Evolutionary conservation across 2,329 filamentous ascomycete genomes (phyloP).

Genomic region (Botrytis deweyae): DNA sequence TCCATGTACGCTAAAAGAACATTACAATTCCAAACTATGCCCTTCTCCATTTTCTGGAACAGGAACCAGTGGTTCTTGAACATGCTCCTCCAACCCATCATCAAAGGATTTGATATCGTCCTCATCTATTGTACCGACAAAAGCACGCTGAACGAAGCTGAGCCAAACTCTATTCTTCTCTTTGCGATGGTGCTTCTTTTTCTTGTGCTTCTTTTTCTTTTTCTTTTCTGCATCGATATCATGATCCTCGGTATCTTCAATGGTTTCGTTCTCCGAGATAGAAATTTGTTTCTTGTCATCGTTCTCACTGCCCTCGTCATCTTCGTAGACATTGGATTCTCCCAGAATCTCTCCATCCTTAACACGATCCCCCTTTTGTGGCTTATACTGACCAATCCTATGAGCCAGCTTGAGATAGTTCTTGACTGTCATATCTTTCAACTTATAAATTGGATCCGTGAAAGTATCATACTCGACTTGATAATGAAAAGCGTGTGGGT

Average conservation of each 20-base stretch:
- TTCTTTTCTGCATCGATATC: slow-evolving; percentile 36
- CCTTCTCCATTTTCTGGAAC: background rate
- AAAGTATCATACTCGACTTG: slow-evolving; percentile 86
- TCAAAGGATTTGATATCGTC: slow-evolving; percentile 55
- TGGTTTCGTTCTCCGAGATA: slow-evolving; percentile 30
- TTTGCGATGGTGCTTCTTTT: slow-evolving; percentile 53
- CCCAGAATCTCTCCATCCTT: slow-evolving; percentile 26
- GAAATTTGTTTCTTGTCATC: slow-evolving; percentile 20
- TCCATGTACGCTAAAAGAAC: slow-evolving; percentile 22
- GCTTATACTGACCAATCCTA: slow-evolving; percentile 63
- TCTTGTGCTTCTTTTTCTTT: slow-evolving; percentile 39
- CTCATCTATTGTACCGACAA: slow-evolving; percentile 69
- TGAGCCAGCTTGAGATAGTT: slow-evolving; percentile 79
- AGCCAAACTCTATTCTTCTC: slow-evolving; percentile 71
- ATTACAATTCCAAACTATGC: slow-evolving; percentile 12
- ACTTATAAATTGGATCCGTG: slow-evolving; percentile 69
- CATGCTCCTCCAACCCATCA: background rate
- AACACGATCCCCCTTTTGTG: slow-evolving; percentile 39
- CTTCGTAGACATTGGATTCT: slow-evolving; percentile 18
- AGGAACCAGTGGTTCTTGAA: background rate
- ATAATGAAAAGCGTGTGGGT: slow-evolving; percentile 66
- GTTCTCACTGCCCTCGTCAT: slow-evolving; percentile 35
- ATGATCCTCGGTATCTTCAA: slow-evolving; percentile 37
- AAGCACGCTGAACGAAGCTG: slow-evolving; percentile 74
- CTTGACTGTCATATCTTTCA: slow-evolving; percentile 80